Conservation (phyloP, 2,329 filamentous ascomycete species). For the Thielaviopsis cerberus region DNA sequence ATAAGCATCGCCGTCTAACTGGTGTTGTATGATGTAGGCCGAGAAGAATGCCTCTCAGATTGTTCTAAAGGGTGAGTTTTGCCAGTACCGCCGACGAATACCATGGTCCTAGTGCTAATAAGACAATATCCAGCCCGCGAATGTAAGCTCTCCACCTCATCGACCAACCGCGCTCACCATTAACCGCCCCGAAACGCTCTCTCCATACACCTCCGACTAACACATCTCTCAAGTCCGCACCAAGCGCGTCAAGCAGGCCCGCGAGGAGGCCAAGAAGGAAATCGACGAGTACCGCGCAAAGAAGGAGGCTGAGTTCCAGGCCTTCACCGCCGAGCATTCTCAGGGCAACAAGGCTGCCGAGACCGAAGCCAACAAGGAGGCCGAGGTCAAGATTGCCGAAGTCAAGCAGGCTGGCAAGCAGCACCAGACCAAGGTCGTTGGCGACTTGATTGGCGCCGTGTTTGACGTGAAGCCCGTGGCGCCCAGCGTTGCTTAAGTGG, state of each 20-base stretch:
- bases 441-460: constrained; percentile 69
- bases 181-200: not conserved
- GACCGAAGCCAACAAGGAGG: constrained; percentile 59
- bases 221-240: constrained; percentile 41
- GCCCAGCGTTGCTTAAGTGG: constrained; percentile 16
- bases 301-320: constrained; percentile 90
- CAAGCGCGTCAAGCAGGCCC: constrained; percentile 90
- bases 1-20: not conserved
- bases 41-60: constrained; percentile 98
- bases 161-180: not conserved
- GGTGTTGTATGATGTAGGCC: constrained; percentile 40
- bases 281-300: constrained; percentile 78
- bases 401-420: constrained; percentile 68
- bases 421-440: constrained; percentile 60
- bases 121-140: constrained; percentile 47
- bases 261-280: constrained; percentile 91
- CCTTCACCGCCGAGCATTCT: constrained; percentile 85
- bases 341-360: constrained; percentile 72
- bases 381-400: constrained; percentile 61
- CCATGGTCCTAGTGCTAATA: constrained; percentile 2
- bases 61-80: constrained; percentile 67
- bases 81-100: not conserved
- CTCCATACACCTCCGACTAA: too few species aligned
- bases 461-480: constrained; percentile 60
- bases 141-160: constrained; percentile 40